Evolutionary conservation across 2,329 filamentous ascomycete genomes (phyloP).

Genomic region (Hirsutella minnesotensis): DNA sequence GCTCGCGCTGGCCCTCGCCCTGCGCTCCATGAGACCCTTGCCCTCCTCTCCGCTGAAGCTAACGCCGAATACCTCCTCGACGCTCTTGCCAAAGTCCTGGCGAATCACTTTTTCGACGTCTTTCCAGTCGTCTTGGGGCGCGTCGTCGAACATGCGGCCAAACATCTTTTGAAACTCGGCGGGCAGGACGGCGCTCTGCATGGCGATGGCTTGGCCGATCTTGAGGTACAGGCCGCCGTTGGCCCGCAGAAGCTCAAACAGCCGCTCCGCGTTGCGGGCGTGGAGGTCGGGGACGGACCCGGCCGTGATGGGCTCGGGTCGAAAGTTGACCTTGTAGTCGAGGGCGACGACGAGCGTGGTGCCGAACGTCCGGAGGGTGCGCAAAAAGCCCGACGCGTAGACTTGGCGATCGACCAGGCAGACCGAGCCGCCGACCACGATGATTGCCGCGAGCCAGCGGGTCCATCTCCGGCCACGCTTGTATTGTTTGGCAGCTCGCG

Average conservation of each 20-base stretch:
- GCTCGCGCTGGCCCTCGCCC: constrained; percentile 65
- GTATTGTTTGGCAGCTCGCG: constrained; percentile 59
- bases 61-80: constrained; percentile 87
- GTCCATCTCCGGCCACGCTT: constrained; percentile 60
- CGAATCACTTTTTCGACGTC: constrained; percentile 76
- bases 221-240: constrained; percentile 96
- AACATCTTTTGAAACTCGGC: constrained; percentile 97
- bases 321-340: constrained; percentile 97
- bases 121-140: constrained; percentile 81
- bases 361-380: constrained; percentile 71
- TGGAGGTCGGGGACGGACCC: constrained; percentile 69
- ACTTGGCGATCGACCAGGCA: constrained; percentile 62
- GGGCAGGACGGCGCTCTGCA: constrained; percentile 90
- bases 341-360: constrained; percentile 69
- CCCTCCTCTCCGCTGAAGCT: constrained; percentile 64
- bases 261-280: constrained; percentile 66
- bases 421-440: constrained; percentile 44
- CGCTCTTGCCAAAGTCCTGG: constrained; percentile 77
- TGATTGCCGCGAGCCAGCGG: constrained; percentile 57
- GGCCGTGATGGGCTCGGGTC: constrained; percentile 62
- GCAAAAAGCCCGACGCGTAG: constrained; percentile 68
- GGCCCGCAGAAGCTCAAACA: constrained; percentile 67
- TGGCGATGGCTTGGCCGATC: constrained; percentile 95
- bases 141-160: constrained; percentile 91
- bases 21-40: constrained; percentile 50